A percentile compares a stretch with the other conserved stretches of the same genome.
Evolutionary conservation across 208 protist genomes (phyloP).

Genomic region (Leishmania martiniquensis): DNA sequence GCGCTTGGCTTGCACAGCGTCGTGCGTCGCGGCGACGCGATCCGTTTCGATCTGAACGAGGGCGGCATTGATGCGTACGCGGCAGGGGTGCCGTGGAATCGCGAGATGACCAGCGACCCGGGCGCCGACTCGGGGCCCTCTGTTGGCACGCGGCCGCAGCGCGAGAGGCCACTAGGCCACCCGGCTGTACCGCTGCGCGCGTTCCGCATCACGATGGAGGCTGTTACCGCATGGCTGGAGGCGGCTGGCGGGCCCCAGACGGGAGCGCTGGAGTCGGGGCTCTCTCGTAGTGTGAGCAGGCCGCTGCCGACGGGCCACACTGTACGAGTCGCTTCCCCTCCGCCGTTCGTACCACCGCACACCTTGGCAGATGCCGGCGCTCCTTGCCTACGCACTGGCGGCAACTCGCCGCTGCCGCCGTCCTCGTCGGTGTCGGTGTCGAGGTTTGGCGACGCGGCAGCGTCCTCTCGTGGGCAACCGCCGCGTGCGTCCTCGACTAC

Average conservation of each 20-base stretch:
- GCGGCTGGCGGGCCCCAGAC: constrained; percentile 9
- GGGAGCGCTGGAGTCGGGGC: constrained; percentile 4
- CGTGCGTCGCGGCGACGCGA: background rate
- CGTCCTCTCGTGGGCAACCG: background rate
- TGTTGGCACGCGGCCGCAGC: background rate
- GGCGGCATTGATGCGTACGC: background rate
- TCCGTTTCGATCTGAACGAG: background rate
- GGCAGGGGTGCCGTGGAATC: background rate
- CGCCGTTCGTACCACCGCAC: constrained; percentile 9
- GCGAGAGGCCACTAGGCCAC: background rate
- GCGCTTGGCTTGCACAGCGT: background rate
- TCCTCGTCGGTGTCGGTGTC: background rate
- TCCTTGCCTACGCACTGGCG: background rate
- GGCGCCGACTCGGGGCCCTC: background rate
- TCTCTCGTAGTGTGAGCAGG: background rate
- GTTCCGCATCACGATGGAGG: constrained; percentile 14
- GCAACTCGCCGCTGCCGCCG: background rate
- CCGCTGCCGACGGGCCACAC: background rate
- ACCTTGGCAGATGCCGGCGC: background rate
- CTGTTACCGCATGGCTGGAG: constrained; percentile 4
- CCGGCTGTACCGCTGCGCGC: constrained; percentile 14
- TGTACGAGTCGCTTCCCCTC: background rate
- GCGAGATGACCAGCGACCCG: background rate
- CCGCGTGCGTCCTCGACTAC: background rate
- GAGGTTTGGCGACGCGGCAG: background rate